These are phyloP conservation scores for Zostera marina DNA, from an alignment of 116 monocot genomes.

Conservation along the genomic window DNA sequence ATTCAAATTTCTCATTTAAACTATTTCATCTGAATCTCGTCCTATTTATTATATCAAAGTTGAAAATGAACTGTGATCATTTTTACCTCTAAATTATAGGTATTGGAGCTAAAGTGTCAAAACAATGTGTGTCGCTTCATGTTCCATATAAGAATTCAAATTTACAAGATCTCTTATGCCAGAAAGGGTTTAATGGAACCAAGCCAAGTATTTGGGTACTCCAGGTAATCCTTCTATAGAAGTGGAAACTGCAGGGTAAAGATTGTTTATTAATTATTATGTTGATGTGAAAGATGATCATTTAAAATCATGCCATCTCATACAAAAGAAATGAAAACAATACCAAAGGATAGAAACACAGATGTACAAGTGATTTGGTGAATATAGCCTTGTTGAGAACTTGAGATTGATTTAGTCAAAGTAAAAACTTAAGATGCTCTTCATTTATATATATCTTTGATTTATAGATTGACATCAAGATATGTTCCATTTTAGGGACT, in stretches of 20 bases:
- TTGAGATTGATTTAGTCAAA: neutral
- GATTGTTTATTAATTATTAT: neutral
- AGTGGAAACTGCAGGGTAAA: no score
- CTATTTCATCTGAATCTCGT: no score
- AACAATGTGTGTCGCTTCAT: conserved; percentile 41
- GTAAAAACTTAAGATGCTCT: neutral
- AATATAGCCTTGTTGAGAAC: neutral
- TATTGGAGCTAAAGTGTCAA: conserved; percentile 70
- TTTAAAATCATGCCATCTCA: no score
- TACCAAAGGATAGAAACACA: no score
- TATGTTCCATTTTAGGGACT: conserved; percentile 43
- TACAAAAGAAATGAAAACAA: no score
- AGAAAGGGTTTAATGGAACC: conserved; percentile 63
- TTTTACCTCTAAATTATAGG: conserved; percentile 10
- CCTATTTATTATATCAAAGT: neutral
- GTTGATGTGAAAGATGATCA: neutral
- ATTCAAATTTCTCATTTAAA: no score
- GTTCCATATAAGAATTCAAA: conserved; percentile 38
- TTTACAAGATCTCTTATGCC: conserved; percentile 20
- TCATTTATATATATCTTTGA: neutral
- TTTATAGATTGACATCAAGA: neutral
- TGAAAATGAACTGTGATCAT: neutral
- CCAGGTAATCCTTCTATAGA: conserved; percentile 36
- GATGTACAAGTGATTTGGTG: neutral
- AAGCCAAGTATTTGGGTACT: conserved; percentile 69